Base-by-base conservation (phyloP, 306 rosid genomes). In the Delonix regia region DNA sequence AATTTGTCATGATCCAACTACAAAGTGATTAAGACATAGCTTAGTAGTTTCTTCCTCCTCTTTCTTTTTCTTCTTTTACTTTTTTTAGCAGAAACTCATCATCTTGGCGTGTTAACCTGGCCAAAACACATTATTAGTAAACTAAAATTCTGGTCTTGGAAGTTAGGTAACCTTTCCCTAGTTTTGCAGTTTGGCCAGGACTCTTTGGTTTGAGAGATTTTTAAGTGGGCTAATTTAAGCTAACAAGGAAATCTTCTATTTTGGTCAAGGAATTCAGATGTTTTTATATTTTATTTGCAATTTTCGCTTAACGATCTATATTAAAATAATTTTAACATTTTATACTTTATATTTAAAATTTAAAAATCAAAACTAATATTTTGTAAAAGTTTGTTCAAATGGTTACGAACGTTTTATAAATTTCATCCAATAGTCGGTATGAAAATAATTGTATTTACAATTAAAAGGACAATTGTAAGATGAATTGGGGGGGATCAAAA, bases 21-120 rank as follows among this genome's bases (percentile, higher is more conserved):
- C 79, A 48, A 48, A 52, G 28, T 52, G 52, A 49, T 64, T 81
- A 67, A 80, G 71, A 49, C 34, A 30, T 44, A 13, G 12, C 77
- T 48, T 75, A 36, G 18, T 67, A 18, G 13, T 24, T 19, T 24
- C 9, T 9, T 2, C 38, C 38, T n/a, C n/a, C n/a, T n/a, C n/a
- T 11, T 13, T 21, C 27, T 42, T 16, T 3, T 19, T 16, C 24
- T 56, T 39, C 4, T 21, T 19, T 21, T 66, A 41, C 75, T 41
- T 69, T 38, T 38, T 19, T 38, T 16, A 41, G 41, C 27, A 33
- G n/a, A 59, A 72, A 34, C 19, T 38, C 30, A 65, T 65, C 79
- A 24, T 39, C 44, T 76, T 76, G 69, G 0, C 19, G 47, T 51
- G 63, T 66, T 62, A 76, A 63, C 49, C 16, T 81, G 59, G 57